Evolutionary conservation across 345 rosid genomes (phyloP).

Genomic region (Populus alba): DNA sequence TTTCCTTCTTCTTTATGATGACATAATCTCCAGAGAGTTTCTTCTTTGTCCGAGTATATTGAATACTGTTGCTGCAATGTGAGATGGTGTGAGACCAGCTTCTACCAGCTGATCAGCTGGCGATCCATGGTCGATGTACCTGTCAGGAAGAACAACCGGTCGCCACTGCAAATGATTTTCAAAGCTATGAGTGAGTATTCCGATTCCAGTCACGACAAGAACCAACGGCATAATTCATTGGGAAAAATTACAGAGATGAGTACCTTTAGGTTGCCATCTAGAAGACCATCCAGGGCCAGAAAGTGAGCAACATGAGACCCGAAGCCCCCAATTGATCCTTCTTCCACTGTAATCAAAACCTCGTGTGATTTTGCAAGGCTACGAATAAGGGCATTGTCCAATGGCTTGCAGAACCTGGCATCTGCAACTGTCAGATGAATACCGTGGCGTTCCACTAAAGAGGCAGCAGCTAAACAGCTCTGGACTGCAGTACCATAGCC

Average conservation of each 20-base stretch:
- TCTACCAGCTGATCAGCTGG: conserved; percentile 60
- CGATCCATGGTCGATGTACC: conserved; percentile 82
- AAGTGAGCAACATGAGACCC: conserved; percentile 96
- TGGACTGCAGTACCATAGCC: conserved; percentile 91
- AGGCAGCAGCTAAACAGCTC: conserved; percentile 76
- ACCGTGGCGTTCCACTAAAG: conserved; percentile 50
- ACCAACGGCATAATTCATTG: not conserved
- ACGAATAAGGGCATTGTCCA: conserved; percentile 74
- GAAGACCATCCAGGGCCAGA: conserved; percentile 85
- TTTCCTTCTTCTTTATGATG: conserved; percentile 17
- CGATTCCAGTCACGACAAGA: not conserved
- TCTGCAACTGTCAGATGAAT: conserved; percentile 69
- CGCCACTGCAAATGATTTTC: conserved; percentile 62
- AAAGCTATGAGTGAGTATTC: not conserved
- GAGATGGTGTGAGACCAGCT: conserved; percentile 88
- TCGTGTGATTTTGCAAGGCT: conserved; percentile 83
- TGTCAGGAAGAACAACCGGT: conserved; percentile 74
- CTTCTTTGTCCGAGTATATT: conserved; percentile 59
- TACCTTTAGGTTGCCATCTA: conserved; percentile 92
- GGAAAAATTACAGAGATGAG: not conserved
- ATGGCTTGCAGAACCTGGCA: conserved; percentile 89
- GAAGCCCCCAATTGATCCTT: conserved; percentile 96
- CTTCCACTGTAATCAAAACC: conserved; percentile 80
- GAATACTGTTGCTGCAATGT: conserved; percentile 80
- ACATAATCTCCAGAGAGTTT: conserved; percentile 59